Evolutionary conservation across 352 stramenopile genomes (phyloP), one percentile per base, ranked within the genome.

Genomic region (Phytophthora megakarya): DNA sequence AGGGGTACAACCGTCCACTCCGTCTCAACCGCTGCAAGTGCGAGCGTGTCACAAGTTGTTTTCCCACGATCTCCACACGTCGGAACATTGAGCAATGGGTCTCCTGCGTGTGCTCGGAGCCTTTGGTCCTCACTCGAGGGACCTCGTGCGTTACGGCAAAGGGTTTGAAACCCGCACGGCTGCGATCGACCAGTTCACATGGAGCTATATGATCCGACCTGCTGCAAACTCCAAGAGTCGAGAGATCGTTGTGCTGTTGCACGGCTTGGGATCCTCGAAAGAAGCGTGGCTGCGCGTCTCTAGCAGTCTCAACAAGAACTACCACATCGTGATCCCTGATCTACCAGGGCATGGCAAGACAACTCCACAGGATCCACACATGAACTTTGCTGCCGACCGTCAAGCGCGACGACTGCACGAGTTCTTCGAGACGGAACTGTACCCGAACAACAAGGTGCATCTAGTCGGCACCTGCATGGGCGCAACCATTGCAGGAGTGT

Each of bases 401-500:
- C 84, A 92, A 49, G 80, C 78, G 1, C 50, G 61, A 35, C 69
- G 81, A 16, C 64, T 92, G 45, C 70, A 89, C 54, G 56, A 72
- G 40, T 90, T 92, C 59, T 67, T 92, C 25, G 67, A 87, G 37
- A 72, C 62, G 13, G 71, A 76, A 13, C 59, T 90, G 25, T 69
- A 72, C 13, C 56, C 67, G 19, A 73, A 81, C 57, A 78, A 73
- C 43, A 88, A 83, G 53, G 67, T 92, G 35, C 84, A 92, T 23
- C 48, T 92, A 3, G 61, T 90, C 7, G 84, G 84, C 6, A 86
- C 76, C 30, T 89, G 77, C 38, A 92, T 92, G 77, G 81, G 83
- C 55, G 83, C 79, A 16, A 84, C 86, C 61, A 75, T 92, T 61
- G 76, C 78, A 4, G 83, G 83, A 16, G 67, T 87, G 5, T 92